Conservation (phyloP, 805 yeast genomes). For the Candida khao-thaluensis region DNA sequence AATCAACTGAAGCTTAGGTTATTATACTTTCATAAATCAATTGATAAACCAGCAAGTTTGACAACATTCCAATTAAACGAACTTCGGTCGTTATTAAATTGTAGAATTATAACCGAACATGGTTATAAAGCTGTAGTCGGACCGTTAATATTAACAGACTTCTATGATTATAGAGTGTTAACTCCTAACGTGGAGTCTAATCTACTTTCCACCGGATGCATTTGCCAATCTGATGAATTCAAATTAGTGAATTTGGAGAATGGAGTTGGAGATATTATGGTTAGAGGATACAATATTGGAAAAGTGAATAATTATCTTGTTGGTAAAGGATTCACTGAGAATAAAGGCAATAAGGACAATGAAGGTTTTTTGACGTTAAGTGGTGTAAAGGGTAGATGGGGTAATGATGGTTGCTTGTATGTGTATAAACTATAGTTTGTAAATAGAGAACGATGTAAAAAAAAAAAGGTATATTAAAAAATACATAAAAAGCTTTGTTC, state of each 20-base stretch:
- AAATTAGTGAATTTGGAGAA: slow-evolving; percentile 44
- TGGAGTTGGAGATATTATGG: slow-evolving; percentile 50
- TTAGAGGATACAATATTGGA: slow-evolving; percentile 69
- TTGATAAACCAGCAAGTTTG: slow-evolving; percentile 13
- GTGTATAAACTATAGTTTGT: slow-evolving; percentile 21
- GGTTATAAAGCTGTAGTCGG: slow-evolving; percentile 51
- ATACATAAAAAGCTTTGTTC: no score
- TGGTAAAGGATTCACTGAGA: slow-evolving; percentile 16
- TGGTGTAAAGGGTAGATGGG: slow-evolving; percentile 58
- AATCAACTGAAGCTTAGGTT: slow-evolving; percentile 28
- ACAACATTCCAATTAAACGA: slow-evolving; percentile 27
- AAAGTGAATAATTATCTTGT: slow-evolving; percentile 30
- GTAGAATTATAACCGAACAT: slow-evolving; percentile 53
- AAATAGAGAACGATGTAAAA: no score
- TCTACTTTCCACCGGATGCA: slow-evolving; percentile 51
- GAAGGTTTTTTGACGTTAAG: slow-evolving; percentile 46
- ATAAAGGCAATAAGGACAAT: slow-evolving; percentile 12
- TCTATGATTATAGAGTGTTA: slow-evolving; percentile 59
- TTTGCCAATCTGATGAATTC: slow-evolving; percentile 59
- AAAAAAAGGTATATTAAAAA: no score
- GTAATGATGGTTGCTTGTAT: slow-evolving; percentile 72
- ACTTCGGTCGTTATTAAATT: slow-evolving; percentile 45
- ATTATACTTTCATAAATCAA: slow-evolving; percentile 37
- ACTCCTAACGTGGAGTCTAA: slow-evolving; percentile 19
- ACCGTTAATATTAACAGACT: slow-evolving; percentile 57